Evolutionary conservation across 2,329 filamentous ascomycete genomes (phyloP), one percentile per base, ranked within the genome.

Genomic region (Cryphonectria nitschkei): DNA sequence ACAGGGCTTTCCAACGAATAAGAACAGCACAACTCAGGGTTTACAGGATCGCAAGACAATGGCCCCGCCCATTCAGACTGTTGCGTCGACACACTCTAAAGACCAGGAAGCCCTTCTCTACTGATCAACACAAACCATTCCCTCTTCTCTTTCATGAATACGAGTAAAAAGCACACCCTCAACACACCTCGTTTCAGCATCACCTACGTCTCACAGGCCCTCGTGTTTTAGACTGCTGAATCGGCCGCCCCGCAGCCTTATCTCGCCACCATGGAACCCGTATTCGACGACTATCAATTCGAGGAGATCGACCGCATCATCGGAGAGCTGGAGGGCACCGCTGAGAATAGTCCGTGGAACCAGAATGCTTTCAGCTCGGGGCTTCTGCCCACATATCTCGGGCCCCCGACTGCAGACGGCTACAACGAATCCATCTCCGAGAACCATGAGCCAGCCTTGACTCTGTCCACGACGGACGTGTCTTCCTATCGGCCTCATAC

Each of bases 241-340:
- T 16, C 26, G 26, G 11, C 41, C 19, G 41, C 62, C 62, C 43
- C 62, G 41, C 32, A 26, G 62, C 62, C 41, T 62, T 26, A 29
- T 11, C 46, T 9, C 32, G 32, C 32, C 22, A 34, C 62, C 41
- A 65, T 65, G 62, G 62, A 50, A n/a, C 19, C 19, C 46, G 46
- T n/a, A n/a, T 8, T 8, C 46, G 46, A 50, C 19, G 43, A 50
- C 3, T 11, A 13, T 29, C 50, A 41, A 14, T 41, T 58, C 65
- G 65, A 56, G 1, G 46, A 67, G 46, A 67, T 54, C 65, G 14
- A 56, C 13, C 16, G 22, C 32, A 34, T 54, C 50, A 56, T 56
- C 65, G 14, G 13, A 26, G 43, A 7, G 43, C 37, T 56, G 9
- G 43, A 67, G 26, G 29, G 22, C 29, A 26, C 22, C 46, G 19